Evolutionary conservation across 1,284 basidiomycete species (phyloP).

Genomic region (Boletus albobrunnescens): DNA sequence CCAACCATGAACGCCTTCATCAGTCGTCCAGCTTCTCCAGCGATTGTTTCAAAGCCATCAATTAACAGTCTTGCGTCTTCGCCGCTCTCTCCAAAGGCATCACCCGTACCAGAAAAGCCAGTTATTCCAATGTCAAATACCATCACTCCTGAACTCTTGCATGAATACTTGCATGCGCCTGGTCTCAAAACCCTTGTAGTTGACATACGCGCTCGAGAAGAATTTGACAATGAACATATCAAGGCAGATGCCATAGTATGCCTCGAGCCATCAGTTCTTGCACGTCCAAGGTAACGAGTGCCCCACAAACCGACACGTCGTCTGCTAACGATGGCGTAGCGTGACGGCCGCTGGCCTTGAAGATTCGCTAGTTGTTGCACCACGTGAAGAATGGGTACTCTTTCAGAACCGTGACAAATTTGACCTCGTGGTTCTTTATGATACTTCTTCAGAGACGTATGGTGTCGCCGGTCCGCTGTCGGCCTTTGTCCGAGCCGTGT

Average conservation of each 20-base stretch:
- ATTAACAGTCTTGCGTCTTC: slow-evolving; percentile 21
- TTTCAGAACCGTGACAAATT: slow-evolving; percentile 84
- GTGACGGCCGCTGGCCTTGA: slow-evolving; percentile 70
- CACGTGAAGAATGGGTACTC: slow-evolving; percentile 63
- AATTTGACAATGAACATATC: slow-evolving; percentile 76
- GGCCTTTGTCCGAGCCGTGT: slow-evolving; percentile 64
- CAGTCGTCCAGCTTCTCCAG: slow-evolving; percentile 57
- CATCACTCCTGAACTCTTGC: slow-evolving; percentile 59
- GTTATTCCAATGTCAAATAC: slow-evolving; percentile 49
- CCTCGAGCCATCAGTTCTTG: slow-evolving; percentile 78
- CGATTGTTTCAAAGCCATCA: slow-evolving; percentile 23
- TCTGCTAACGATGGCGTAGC: slow-evolving; percentile 39
- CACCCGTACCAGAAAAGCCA: slow-evolving; percentile 37
- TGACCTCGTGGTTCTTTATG: slow-evolving; percentile 89
- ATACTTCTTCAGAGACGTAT: slow-evolving; percentile 63
- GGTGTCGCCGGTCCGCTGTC: slow-evolving; percentile 52
- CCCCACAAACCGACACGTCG: background rate
- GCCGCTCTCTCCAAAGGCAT: slow-evolving; percentile 18
- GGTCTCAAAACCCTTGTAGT: slow-evolving; percentile 72
- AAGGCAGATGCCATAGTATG: slow-evolving; percentile 71
- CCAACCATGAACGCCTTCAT: slow-evolving; percentile 52
- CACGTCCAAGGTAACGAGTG: slow-evolving; percentile 54
- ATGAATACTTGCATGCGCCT: slow-evolving; percentile 51
- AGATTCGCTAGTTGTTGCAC: slow-evolving; percentile 69
- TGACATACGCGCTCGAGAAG: slow-evolving; percentile 76